Evolutionary conservation across 257 asterid species (phyloP).

Genomic region (Scutellaria baicalensis): DNA sequence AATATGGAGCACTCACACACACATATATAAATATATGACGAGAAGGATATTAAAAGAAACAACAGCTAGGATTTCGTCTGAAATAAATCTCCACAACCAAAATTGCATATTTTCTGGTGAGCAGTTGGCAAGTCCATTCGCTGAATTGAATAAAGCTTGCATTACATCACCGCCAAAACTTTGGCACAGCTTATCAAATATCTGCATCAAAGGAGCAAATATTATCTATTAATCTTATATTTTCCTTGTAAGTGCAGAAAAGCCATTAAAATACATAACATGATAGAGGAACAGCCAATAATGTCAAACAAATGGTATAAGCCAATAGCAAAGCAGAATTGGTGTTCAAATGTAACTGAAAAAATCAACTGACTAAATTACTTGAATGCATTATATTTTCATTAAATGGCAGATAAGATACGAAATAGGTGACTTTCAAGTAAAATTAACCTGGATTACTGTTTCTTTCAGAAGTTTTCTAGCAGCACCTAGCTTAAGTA

Average conservation of each 20-base stretch:
- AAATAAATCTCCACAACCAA: constrained; percentile 67
- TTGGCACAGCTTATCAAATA: constrained; percentile 93
- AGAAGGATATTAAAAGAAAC: constrained; percentile 90
- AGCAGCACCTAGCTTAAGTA: not conserved
- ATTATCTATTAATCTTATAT: not conserved
- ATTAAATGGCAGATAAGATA: not conserved
- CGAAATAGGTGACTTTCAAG: constrained; percentile 7
- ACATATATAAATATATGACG: constrained; percentile 4
- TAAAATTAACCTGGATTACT: not conserved
- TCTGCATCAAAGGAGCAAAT: constrained; percentile 34
- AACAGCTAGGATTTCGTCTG: constrained; percentile 73
- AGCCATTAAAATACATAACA: not conserved
- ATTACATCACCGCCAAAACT: constrained; percentile 94
- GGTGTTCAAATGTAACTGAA: not conserved
- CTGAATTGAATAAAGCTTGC: constrained; percentile 83
- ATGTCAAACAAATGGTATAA: constrained; percentile 2
- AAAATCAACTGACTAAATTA: not conserved
- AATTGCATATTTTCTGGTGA: constrained; percentile 50
- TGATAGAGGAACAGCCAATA: constrained; percentile 5
- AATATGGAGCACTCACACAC: not conserved
- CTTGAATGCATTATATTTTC: not conserved
- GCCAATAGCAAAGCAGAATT: not conserved
- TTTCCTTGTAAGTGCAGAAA: not conserved
- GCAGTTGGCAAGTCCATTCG: constrained; percentile 83
- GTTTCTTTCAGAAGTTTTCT: not conserved